Conservation (phyloP, 1,284 basidiomycete species). For the Mycosarcoma mackinlayi region DNA sequence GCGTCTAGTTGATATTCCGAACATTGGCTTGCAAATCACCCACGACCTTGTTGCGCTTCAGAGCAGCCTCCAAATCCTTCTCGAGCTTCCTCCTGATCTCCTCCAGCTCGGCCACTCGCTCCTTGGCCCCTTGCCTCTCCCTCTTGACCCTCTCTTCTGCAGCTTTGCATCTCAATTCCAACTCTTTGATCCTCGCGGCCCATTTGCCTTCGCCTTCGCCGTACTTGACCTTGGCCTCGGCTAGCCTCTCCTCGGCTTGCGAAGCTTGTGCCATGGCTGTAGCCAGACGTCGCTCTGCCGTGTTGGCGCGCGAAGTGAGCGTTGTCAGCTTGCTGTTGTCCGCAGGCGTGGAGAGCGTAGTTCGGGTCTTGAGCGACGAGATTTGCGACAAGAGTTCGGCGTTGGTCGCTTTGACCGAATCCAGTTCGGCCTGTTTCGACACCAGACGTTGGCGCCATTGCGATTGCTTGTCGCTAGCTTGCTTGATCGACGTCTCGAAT, state of each 20-base stretch:
- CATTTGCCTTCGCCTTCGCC: slow-evolving; percentile 57
- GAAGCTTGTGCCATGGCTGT: slow-evolving; percentile 84
- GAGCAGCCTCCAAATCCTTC: slow-evolving; percentile 45
- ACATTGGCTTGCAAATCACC: slow-evolving; percentile 49
- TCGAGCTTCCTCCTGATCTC: slow-evolving; percentile 38
- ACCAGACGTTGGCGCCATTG: slow-evolving; percentile 85
- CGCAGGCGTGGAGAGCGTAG: slow-evolving; percentile 38
- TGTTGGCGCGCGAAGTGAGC: slow-evolving; percentile 57
- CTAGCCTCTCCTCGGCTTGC: slow-evolving; percentile 85
- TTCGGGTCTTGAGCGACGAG: slow-evolving; percentile 74
- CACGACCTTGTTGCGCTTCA: slow-evolving; percentile 31
- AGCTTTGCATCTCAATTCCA: slow-evolving; percentile 82
- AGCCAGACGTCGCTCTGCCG: slow-evolving; percentile 78
- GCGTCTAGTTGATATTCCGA: slow-evolving; percentile 8
- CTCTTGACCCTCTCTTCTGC: slow-evolving; percentile 95
- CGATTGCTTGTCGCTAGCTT: slow-evolving; percentile 83
- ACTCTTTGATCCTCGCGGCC: slow-evolving; percentile 71
- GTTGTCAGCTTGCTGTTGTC: slow-evolving; percentile 56
- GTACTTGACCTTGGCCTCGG: slow-evolving; percentile 76
- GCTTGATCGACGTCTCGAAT: slow-evolving; percentile 88
- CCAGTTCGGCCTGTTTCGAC: slow-evolving; percentile 87
- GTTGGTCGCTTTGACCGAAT: slow-evolving; percentile 74
- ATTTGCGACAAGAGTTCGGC: slow-evolving; percentile 82
- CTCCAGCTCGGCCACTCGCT: slow-evolving; percentile 72
- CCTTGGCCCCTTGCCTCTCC: slow-evolving; percentile 93